These are phyloP conservation scores for Parasitella parasitica DNA, from an alignment of 371 early-diverging fungal species.

Conservation along the genomic window DNA sequence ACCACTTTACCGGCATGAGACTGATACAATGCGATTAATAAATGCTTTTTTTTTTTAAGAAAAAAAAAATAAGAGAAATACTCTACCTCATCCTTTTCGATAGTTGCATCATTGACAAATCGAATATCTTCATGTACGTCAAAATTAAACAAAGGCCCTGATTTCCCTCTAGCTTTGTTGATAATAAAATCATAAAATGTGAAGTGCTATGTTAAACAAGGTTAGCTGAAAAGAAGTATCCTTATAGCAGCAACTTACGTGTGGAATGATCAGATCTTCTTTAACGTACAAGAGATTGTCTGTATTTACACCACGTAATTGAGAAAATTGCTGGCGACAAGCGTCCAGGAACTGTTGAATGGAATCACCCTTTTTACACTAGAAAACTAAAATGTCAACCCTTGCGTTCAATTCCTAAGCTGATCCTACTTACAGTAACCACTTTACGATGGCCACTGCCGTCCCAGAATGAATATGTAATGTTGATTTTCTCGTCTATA, in stretches of 20 bases:
- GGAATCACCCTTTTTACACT: constrained; percentile 89
- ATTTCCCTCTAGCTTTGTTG: constrained; percentile 94
- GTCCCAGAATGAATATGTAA: constrained; percentile 96
- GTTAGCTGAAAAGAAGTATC: no score
- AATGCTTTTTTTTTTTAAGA: no score
- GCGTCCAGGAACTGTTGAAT: constrained; percentile 86
- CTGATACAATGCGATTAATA: constrained; percentile 42
- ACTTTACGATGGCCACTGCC: constrained; percentile 90
- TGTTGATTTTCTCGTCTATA: constrained; percentile 76
- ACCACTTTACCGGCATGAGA: constrained; percentile 96
- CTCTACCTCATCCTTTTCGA: constrained; percentile 87
- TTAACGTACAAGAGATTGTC: constrained; percentile 92
- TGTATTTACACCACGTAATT: constrained; percentile 78
- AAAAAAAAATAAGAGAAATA: no score
- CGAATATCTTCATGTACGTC: constrained; percentile 95
- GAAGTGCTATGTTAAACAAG: constrained; percentile 79
- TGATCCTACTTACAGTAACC: constrained; percentile 58
- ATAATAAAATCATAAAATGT: constrained; percentile 96
- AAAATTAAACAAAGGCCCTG: constrained; percentile 92
- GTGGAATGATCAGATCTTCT: constrained; percentile 95
- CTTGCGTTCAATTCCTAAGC: no score
- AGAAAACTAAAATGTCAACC: no score
- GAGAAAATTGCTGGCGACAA: constrained; percentile 77
- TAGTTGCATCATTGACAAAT: constrained; percentile 78
- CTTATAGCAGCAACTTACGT: no score